A percentile compares a stretch with the other conserved stretches of the same genome.
Conservation (phyloP, 192 early-diverging fungal genomes). For the Entophlyctis luteolus region DNA sequence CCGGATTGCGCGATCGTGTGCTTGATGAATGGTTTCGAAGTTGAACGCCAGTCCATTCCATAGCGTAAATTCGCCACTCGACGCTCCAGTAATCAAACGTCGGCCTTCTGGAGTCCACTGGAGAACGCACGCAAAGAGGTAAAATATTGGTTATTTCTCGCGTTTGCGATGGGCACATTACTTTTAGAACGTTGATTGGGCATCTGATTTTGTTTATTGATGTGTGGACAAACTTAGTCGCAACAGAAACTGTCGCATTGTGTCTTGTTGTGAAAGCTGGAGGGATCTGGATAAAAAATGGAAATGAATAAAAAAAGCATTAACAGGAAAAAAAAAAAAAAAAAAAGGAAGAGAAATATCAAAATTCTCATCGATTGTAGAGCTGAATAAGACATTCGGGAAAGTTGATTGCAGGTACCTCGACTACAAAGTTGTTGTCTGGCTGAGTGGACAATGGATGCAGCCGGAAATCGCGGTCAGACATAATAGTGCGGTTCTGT, state of each 20-base stretch:
- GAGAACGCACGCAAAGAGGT: background rate
- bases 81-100: constrained; percentile 87
- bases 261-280: constrained; percentile 65
- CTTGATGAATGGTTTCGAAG: constrained; percentile 95
- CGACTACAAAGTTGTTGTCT: constrained; percentile 26
- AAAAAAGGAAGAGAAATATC: no score
- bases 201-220: constrained; percentile 90
- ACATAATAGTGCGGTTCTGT: constrained; percentile 8
- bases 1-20: constrained; percentile 91
- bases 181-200: constrained; percentile 85
- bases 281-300: constrained; percentile 47
- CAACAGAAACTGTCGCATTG: constrained; percentile 69
- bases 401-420: constrained; percentile 3
- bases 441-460: constrained; percentile 13
- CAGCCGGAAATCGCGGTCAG: background rate
- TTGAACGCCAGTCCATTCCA: constrained; percentile 98
- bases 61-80: constrained; percentile 90
- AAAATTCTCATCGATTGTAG: background rate
- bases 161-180: constrained; percentile 27
- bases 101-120: constrained; percentile 96
- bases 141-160: constrained; percentile 2
- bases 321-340: no score
- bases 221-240: constrained; percentile 85
- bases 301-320: no score
- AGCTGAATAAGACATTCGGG: background rate